Conservation (phyloP, 2,329 filamentous ascomycete species). For the Rasamsonia emersonii region DNA sequence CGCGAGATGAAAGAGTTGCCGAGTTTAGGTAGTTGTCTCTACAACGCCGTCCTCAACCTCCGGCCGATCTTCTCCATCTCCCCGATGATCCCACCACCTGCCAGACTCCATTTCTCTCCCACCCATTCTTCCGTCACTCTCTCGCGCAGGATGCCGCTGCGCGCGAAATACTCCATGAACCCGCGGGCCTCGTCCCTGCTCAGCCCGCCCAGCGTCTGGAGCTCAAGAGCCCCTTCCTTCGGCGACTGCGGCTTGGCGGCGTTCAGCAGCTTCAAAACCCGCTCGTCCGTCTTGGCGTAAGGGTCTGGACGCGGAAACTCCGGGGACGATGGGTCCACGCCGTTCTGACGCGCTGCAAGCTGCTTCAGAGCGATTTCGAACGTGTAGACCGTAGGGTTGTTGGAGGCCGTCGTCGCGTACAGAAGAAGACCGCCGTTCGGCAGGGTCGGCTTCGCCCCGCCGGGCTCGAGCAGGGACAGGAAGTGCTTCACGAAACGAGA, state of each 20-base stretch:
- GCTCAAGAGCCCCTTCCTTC: conserved; percentile 31
- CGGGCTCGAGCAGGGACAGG: conserved; percentile 52
- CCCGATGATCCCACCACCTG: conserved; percentile 71
- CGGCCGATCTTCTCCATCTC: conserved; percentile 68
- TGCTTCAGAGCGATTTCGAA: conserved; percentile 59
- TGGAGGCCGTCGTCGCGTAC: conserved; percentile 64
- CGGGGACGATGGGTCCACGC: conserved; percentile 26
- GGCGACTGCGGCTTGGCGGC: conserved; percentile 18
- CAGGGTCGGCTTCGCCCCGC: conserved; percentile 31
- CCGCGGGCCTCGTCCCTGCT: conserved; percentile 65
- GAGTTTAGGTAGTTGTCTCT: too few relatives aligned
- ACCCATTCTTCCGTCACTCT: conserved; percentile 63
- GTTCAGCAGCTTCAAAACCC: conserved; percentile 40
- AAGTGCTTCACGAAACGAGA: conserved; percentile 69
- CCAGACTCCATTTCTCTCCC: conserved; percentile 73
- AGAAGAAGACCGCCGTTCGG: conserved; percentile 72
- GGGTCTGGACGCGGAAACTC: conserved; percentile 42
- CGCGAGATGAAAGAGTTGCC: too few relatives aligned
- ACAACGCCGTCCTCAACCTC: conserved; percentile 26
- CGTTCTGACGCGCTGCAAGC: conserved; percentile 36
- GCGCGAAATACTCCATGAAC: conserved; percentile 89
- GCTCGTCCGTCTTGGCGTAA: conserved; percentile 44
- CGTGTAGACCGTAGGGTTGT: conserved; percentile 55
- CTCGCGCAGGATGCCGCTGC: conserved; percentile 67
- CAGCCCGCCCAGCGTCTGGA: conserved; percentile 56